Base-by-base conservation (phyloP, 1,284 basidiomycete genomes). In the Gymnopus androsaceus region DNA sequence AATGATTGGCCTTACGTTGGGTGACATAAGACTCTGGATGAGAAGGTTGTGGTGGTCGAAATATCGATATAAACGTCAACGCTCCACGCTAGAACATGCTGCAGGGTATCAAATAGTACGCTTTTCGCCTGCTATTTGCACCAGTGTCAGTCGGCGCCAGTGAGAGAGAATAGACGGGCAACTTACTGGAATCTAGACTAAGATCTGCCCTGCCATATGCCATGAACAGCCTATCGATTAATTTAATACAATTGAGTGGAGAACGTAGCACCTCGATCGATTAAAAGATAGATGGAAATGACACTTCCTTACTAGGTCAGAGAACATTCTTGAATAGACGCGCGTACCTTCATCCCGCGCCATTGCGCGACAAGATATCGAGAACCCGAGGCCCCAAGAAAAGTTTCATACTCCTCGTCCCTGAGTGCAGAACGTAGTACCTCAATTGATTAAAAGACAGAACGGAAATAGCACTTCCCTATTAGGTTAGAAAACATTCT, bases 21-120 rank as follows among this genome's bases (percentile, higher is more conserved):
- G 15, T 50, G 48, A 50, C 48, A 50, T 40, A 11, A 37, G 30
- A 50, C 23, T 38, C 38, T 38, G 15, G 38, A 5, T 38, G 48
- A 36, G 48, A 50, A 50, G 48, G n/a, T 50, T 23, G 33, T 25
- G 21, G 44, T 14, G 9, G 12, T 12, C 23, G 17, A 21, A 27
- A 27, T 37, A 50, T 37, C 34, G 36, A 50, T 50, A 15, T 15
- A 14, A 50, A 38, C 48, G 48, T 36, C 34, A 7, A 14, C 15
- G n/a, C 40, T 19, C 12, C 17, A 37, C 19, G 47, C 47, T 48
- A 48, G 47, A 48, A 48, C 33, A 21, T 14, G 34, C 21, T 28
- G n/a, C n/a, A n/a, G 25, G 46, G 21, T 34, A 34, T 31, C 33
- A 48, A 47, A 8, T 17, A 5, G 34, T 15, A 37, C 34, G n/a